phyloP scores from a whole-genome alignment of 441 rosid genomes.

The Iberis amara region DNA sequence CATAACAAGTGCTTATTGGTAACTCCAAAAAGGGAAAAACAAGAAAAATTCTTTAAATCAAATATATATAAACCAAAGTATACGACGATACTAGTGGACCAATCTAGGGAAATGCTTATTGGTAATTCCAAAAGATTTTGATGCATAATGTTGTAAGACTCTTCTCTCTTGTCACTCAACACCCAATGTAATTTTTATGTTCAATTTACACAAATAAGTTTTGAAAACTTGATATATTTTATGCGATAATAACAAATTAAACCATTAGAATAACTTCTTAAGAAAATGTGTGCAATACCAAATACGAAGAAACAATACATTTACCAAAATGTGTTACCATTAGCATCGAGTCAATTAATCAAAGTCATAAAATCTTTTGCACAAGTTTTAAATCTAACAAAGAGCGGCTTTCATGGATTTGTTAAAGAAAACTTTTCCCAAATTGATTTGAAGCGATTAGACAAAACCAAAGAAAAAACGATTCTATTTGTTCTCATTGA shows the following conservation, averaged over 20 bases:
- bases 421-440: constrained; percentile 14
- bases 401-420: constrained; percentile 29
- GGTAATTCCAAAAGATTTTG: constrained; percentile 31
- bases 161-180: constrained; percentile 25
- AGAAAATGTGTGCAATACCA: too few species aligned
- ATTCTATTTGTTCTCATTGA: too few species aligned
- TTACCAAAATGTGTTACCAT: too few species aligned
- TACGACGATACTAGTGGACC: constrained; percentile 30
- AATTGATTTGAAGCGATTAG: neutral
- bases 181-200: too few species aligned
- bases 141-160: constrained; percentile 26
- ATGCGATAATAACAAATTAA: too few species aligned
- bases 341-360: too few species aligned
- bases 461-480: neutral
- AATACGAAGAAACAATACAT: too few species aligned
- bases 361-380: too few species aligned
- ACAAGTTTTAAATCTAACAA: constrained; percentile 11
- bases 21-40: too few species aligned
- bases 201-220: too few species aligned
- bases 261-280: too few species aligned
- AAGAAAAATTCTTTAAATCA: neutral
- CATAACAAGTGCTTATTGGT: neutral
- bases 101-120: constrained; percentile 27
- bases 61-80: constrained; percentile 13
- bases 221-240: too few species aligned